These are phyloP conservation scores for Chrysosporium queenslandicum DNA, from an alignment of 2,329 filamentous ascomycete genomes.

Conservation along the genomic window DNA sequence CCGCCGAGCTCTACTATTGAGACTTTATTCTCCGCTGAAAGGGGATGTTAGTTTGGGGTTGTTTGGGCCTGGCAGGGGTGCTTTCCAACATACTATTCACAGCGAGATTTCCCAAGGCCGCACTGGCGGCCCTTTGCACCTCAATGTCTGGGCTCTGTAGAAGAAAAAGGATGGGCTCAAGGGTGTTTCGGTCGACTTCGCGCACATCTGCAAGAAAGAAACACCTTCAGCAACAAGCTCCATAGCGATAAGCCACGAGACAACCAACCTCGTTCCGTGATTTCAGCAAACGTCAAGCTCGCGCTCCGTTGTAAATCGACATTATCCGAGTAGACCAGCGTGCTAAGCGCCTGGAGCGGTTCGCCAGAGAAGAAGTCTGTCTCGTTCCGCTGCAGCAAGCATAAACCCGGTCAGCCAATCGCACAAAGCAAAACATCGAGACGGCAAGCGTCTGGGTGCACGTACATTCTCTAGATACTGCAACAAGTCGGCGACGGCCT, in stretches of 20 bases:
- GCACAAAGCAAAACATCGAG: not conserved
- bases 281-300: slow-evolving; percentile 96
- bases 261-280: slow-evolving; percentile 82
- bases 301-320: slow-evolving; percentile 95
- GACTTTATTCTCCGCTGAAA: slow-evolving; percentile 88
- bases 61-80: not conserved
- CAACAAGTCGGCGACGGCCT: slow-evolving; percentile 89
- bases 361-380: slow-evolving; percentile 98
- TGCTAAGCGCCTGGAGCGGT: slow-evolving; percentile 84
- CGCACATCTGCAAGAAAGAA: slow-evolving; percentile 62
- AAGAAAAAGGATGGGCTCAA: slow-evolving; percentile 90
- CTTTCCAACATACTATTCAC: slow-evolving; percentile 68
- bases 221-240: slow-evolving; percentile 2
- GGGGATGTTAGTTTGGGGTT: not conserved
- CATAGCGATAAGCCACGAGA: too few species aligned
- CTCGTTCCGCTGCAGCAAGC: slow-evolving; percentile 63
- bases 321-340: slow-evolving; percentile 95
- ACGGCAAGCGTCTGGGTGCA: not conserved
- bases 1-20: slow-evolving; percentile 88
- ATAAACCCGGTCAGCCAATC: not conserved
- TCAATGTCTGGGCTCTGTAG: slow-evolving; percentile 93
- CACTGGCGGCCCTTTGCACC: slow-evolving; percentile 91
- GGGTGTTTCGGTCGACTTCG: slow-evolving; percentile 86
- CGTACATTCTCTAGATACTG: slow-evolving; percentile 93
- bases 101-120: slow-evolving; percentile 86